Evolutionary conservation across 805 yeast genomes (phyloP).

Genomic region (Pichia rugopelliculosa): DNA sequence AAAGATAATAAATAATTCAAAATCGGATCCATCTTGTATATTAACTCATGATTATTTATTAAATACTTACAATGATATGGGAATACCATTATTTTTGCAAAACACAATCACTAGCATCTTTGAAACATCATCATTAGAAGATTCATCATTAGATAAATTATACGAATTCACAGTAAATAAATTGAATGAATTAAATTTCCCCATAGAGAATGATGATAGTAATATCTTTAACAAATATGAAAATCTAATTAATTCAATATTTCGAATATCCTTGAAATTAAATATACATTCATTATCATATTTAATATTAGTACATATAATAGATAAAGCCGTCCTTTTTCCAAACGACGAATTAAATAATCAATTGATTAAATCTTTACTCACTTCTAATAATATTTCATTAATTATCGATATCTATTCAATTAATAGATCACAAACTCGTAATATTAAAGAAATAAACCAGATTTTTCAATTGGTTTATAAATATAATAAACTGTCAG

Average conservation of each 20-base stretch:
- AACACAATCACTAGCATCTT: neutral
- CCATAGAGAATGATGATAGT: neutral
- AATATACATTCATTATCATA: neutral
- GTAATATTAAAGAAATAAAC: conserved; percentile 7
- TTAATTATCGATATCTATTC: conserved; percentile 9
- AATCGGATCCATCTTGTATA: neutral
- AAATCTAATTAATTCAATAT: neutral
- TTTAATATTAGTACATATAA: neutral
- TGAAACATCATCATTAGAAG: neutral
- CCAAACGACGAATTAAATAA: neutral
- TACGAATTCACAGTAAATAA: neutral
- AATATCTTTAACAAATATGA: neutral
- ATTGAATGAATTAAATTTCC: neutral
- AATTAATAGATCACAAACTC: conserved; percentile 9
- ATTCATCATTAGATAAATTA: neutral
- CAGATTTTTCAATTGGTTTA: conserved; percentile 7
- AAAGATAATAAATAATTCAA: neutral
- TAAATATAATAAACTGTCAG: conserved; percentile 10
- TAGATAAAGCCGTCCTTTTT: neutral
- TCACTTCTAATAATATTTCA: neutral
- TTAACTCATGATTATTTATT: neutral
- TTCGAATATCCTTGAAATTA: neutral
- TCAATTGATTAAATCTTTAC: neutral
- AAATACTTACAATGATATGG: neutral
- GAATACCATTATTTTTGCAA: neutral